Evolutionary conservation across 1,139 yeast genomes (phyloP), one percentile per base, ranked within the genome.

Genomic region (Blastobotrys niveus): DNA sequence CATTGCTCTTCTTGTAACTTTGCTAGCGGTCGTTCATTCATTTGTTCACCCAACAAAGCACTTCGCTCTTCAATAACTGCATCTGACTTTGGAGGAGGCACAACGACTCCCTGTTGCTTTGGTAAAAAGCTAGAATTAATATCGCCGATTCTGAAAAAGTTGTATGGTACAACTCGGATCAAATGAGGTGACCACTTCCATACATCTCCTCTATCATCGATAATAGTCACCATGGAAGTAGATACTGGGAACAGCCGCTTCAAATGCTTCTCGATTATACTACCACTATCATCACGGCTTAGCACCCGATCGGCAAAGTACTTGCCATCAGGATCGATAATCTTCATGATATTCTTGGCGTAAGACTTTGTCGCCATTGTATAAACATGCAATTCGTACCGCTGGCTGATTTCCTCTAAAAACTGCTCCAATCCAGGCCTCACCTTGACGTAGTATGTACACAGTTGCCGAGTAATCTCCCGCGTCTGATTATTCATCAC

Each of bases 331-430:
- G 98, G 98, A 58, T 91, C 99, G 43, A 93, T 88, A 32, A 93
- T 82, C 46, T 79, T 77, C 25, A 97, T 95, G 52, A 93, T 85
- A 17, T 91, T 85, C 42, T 80, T 73, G 0, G 99, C 99, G 65
- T 91, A 91, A 34, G 91, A 82, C 52, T 95, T 71, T 3, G 98
- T 93, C n/a, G 98, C 98, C 99, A 91, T 91, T 7, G 99, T 91
- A 63, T 91, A 91, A 35, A 91, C 87, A 63, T 91, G 98, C 74
- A 91, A 71, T 65, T 91, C 98, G 61, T 84, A 91, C 43, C 76
- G 66, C 38, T 79, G 65, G 5, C 82, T 71, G 52, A 87, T 75
- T 42, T 71, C 70, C 44, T 74, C 74, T 45, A 91, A 72, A 61
- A 91, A 91, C 43, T 78, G 80, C 43, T 73, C 67, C 38, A 91